Evolutionary conservation across 2,329 filamentous ascomycete genomes (phyloP).

Genomic region (Pyrenophora graminea): DNA sequence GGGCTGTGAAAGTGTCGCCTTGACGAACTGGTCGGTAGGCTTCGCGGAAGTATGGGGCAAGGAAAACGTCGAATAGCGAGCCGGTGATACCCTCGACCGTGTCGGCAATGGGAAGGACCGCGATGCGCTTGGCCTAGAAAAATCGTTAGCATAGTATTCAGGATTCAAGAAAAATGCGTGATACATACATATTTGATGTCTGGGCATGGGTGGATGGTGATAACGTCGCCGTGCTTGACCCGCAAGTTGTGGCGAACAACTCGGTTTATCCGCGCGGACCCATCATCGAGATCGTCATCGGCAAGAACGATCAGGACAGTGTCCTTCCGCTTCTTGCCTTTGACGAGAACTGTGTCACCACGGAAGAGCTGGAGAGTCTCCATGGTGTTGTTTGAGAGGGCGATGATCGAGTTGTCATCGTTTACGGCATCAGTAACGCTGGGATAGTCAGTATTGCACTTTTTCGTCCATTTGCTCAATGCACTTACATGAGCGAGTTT

Average conservation of each 20-base stretch:
- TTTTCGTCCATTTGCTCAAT: neutral
- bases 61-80: constrained; percentile 98
- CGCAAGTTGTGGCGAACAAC: constrained; percentile 97
- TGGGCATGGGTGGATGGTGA: constrained; percentile 95
- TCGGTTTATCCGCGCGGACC: constrained; percentile 95
- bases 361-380: constrained; percentile 97
- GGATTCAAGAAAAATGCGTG: neutral
- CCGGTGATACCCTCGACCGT: constrained; percentile 97
- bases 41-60: constrained; percentile 99
- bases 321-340: constrained; percentile 99
- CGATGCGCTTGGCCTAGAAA: constrained; percentile 90
- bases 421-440: constrained; percentile 98
- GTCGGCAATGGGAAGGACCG: constrained; percentile 95
- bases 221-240: constrained; percentile 97
- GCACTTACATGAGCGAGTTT: constrained; percentile 89
- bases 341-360: constrained; percentile 95
- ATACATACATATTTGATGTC: constrained; percentile 98
- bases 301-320: constrained; percentile 96
- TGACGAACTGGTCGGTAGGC: constrained; percentile 96
- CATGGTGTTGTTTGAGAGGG: constrained; percentile 98
- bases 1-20: constrained; percentile 95
- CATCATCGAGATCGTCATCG: constrained; percentile 97
- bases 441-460: constrained; percentile 38
- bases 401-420: constrained; percentile 99
- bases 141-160: constrained; percentile 25